Conservation (phyloP, 2,329 filamentous ascomycete species). For the Uncinocarpus reesii region DNA sequence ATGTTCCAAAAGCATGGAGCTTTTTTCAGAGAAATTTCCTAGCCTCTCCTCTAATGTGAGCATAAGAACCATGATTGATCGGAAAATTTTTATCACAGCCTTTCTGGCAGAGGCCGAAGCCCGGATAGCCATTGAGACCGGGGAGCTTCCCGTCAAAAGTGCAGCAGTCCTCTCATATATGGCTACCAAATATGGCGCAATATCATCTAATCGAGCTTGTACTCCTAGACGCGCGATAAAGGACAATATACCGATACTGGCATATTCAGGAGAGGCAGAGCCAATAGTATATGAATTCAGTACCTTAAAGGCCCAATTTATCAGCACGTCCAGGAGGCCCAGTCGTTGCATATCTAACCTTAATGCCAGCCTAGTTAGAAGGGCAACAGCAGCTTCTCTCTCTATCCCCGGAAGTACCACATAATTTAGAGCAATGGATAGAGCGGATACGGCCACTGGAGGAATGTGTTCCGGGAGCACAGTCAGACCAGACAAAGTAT, state of each 20-base stretch:
- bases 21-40: constrained; percentile 22
- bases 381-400: constrained; percentile 70
- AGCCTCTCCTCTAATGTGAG: constrained; percentile 42
- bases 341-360: constrained; percentile 78
- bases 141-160: constrained; percentile 45
- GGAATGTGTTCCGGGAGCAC: constrained; percentile 53
- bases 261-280: constrained; percentile 50
- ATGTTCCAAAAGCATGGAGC: constrained; percentile 57
- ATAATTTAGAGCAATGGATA: constrained; percentile 61
- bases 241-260: constrained; percentile 65
- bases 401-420: constrained; percentile 73
- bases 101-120: constrained; percentile 73
- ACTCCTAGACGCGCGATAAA: constrained; percentile 66
- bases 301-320: constrained; percentile 58
- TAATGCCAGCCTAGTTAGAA: constrained; percentile 72
- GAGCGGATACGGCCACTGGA: constrained; percentile 56
- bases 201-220: constrained; percentile 62
- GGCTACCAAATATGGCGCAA: constrained; percentile 53
- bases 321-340: constrained; percentile 56
- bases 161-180: constrained; percentile 58
- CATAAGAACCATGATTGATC: constrained; percentile 59
- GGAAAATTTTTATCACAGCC: constrained; percentile 71
- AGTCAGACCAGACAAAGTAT: constrained; percentile 23
- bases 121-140: constrained; percentile 46
- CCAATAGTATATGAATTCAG: constrained; percentile 41